Evolutionary conservation across 1,139 yeast genomes (phyloP).

Genomic region (Meyerozyma smithsonii): DNA sequence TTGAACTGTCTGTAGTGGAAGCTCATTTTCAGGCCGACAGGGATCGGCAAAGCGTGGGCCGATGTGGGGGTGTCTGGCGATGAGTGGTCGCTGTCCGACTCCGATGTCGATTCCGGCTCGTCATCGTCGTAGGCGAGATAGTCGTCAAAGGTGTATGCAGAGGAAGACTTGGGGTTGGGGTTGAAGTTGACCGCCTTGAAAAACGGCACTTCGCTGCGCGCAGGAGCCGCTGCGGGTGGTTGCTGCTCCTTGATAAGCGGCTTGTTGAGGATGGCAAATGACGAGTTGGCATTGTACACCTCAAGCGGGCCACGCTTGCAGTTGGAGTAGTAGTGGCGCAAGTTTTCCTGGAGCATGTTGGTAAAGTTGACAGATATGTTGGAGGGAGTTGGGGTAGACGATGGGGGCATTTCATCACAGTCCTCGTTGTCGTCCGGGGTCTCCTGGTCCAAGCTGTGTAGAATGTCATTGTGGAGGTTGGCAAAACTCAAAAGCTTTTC

Average conservation of each 20-base stretch:
- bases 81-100: conserved; percentile 3
- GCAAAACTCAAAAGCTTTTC: conserved; percentile 40
- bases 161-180: conserved; percentile 22
- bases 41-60: conserved; percentile 6
- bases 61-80: conserved; percentile 16
- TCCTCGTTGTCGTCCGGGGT: conserved; percentile 8
- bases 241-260: conserved; percentile 7
- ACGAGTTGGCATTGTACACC: conserved; percentile 26
- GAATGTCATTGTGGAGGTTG: conserved; percentile 25
- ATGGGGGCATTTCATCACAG: background rate
- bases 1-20: conserved; percentile 41
- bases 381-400: conserved; percentile 7
- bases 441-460: conserved; percentile 20
- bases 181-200: conserved; percentile 37
- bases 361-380: conserved; percentile 30
- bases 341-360: conserved; percentile 36
- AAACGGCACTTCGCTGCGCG: conserved; percentile 27
- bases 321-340: conserved; percentile 30
- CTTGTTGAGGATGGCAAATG: conserved; percentile 32
- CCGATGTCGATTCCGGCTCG: conserved; percentile 10
- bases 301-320: conserved; percentile 23
- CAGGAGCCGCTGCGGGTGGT: conserved; percentile 8
- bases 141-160: conserved; percentile 34
- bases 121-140: conserved; percentile 30
- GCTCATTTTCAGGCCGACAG: conserved; percentile 25